Evolutionary conservation across 1,284 basidiomycete genomes (phyloP), one percentile per base, ranked within the genome.

Genomic region (Phellopilus nigrolimitatus): DNA sequence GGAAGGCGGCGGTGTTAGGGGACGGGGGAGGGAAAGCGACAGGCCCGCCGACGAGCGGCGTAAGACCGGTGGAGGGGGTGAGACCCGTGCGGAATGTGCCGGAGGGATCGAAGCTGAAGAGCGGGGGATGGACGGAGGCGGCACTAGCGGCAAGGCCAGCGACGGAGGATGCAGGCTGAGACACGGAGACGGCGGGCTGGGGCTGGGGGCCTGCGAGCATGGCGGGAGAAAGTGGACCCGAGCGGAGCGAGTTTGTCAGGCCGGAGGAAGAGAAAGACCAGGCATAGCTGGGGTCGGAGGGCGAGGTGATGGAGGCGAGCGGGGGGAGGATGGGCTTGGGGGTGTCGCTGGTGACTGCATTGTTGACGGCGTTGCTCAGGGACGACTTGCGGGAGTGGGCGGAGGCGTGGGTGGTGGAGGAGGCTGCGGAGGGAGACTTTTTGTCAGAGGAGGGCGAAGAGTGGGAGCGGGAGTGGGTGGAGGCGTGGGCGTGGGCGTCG

Each of bases 191-290:
- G 66, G 64, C 56, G 64, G 65, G 44, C 60, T 62, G 58, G 58
- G 62, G 60, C 64, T 87, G 82, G 1, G 94, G 94, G 12, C 90
- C 94, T 28, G 90, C 84, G 53, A 97, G 84, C 90, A 97, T 95
- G 54, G 95, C 94, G 33, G 95, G 94, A 5, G 88, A 92, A 34
- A 97, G 81, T 1, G 94, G 95, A 4, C 95, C 95, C 0, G 91
- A 79, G 41, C 95, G 81, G 25, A 97, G 80, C 0, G 91, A 94
- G 66, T 84, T 86, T 37, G 75, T 69, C 53, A 85, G 70, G 51
- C 78, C 77, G 6, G 74, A 66, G 28, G 76, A 71, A 12, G 68
- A 66, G 55, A 85, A 84, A 19, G 72, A 76, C 90, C 92, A 95
- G 37, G 77, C 73, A 65, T 90, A 92, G 53, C 76, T 69, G 17